Evolutionary conservation across 768 basidiomycete genomes (phyloP), one percentile per base, ranked within the genome.

Genomic region (Russula abietina): DNA sequence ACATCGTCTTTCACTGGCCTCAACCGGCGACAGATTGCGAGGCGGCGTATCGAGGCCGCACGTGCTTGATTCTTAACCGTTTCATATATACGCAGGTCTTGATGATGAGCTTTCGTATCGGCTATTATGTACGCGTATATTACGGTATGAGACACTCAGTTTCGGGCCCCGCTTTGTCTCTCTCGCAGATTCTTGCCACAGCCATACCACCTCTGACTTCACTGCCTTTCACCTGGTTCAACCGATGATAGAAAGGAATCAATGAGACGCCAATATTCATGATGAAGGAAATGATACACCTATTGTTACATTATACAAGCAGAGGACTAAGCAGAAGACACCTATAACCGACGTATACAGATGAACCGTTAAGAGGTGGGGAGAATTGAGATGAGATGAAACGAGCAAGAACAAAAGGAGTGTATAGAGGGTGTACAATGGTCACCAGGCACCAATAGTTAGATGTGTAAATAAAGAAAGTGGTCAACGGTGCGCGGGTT

Each of bases 21-120:
- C 68, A 92, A 93, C 83, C 81, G 91, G 75, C 79, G 90, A 77
- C 91, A 93, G 75, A 78, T 93, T 30, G 91, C 91, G 69, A 84
- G 91, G 79, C 89, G 80, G 81, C 84, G 91, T 70, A 92, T 93
- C 71, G 89, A 91, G 78, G 92, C 92, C 70, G 84, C 80, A 41
- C 88, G 91, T 41, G 65, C 70, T 61, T 73, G 70, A 71, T 51
- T 9, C 22, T 28, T 24, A 75, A 75, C 75, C 83, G 77, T 77
- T 68, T 69, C 32, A 60, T 58, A 61, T 58, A 50, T 61, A 52
- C 41, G 60, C 55, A 55, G 64, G 68, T 63, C 55, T 70, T 49
- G 39, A 55, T 49, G 22, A 48, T 17, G 22, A 50, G 69, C 72
- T 69, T 65, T 64, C 63, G 61, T 69, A 64, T 67, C 49, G 67